Base-by-base conservation (phyloP, 2,329 filamentous ascomycete genomes). In the Scedosporium boydii region DNA sequence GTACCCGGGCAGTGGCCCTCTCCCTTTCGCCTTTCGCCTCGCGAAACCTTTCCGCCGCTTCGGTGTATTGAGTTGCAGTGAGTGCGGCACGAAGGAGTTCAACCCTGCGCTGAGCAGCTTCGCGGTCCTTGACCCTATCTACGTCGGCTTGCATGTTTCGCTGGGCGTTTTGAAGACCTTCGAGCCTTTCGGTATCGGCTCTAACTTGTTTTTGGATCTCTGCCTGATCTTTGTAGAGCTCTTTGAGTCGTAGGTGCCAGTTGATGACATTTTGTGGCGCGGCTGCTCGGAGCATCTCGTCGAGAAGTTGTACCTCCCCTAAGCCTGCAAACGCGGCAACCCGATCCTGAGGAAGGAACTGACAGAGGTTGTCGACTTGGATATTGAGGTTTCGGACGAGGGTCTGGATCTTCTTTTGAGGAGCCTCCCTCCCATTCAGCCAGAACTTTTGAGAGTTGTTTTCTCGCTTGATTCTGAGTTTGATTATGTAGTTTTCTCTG, bases 341-440 rank as follows among this genome's bases (percentile, higher is more conserved):
- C 67, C 93, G 89, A 72, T 99, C 95, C 73, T 99, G 95, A 0
- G 95, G 95, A 55, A 99, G 78, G 69, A 99, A 99, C 72, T 99
- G 95, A 73, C 95, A 99, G 2, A 99, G 81, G 68, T 99, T 99
- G 77, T 99, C 95, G 66, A 98, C 91, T 74, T 99, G 95, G 60
- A 99, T 98, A 58, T 88, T 88, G 69, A 96, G 86, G 9, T 80
- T 81, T 64, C 80, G 83, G 64, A 88, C 89, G 58, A 96, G 77
- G 9, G 80, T 76, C 68, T 88, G 80, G 6, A 98, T 81, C 3
- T 80, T 80, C 69, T 87, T 88, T 65, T 86, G 83, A 1, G 80
- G 80, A 4, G 80, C 75, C 62, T 82, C 81, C 65, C 80, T 83
- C 48, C 87, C 87, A 71, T 97, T 88, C 38, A 98, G 73, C 71